Evolutionary conservation across 495 filamentous ascomycete species (phyloP), one percentile per base, ranked within the genome.

Genomic region (Neurospora africana): DNA sequence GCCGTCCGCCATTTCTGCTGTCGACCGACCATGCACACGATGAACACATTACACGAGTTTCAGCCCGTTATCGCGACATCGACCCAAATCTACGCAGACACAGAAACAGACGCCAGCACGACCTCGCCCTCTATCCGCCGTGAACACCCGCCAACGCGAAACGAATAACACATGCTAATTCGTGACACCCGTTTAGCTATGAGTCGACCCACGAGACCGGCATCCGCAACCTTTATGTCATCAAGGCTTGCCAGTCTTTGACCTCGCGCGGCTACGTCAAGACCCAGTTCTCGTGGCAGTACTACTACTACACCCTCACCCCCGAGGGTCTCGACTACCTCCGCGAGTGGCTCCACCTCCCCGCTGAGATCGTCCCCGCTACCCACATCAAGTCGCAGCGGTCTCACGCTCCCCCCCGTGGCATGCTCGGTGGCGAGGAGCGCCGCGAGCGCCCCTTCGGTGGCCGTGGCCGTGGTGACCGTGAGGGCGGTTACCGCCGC

Each of bases 341-440:
- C 83, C 96, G 95, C 78, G 95, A 99, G 88, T 99, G 95, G 95
- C 95, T 98, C 76, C 95, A 99, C 89, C 91, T 98, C 78, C 95
- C 95, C 83, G 95, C 96, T 81, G 95, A 99, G 89, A 97, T 99
- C 83, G 95, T 99, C 78, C 95, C 95, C 72, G 93, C 95, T 76
- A 99, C 95, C 80, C 95, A 99, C 90, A 97, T 99, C 89, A 99
- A 99, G 91, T 93, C 97, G 88, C 94, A 98, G 89, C 93, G 96
- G 85, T 95, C 93, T 76, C 94, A 99, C 84, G 94, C 93, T 83
- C 96, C 96, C 80, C 95, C 95, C 77, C 93, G 95, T 79, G 95
- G 95, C 78, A 98, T 99, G 95, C 89, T 98, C 87, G 93, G 95
- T 81, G 94, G 91, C 83, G 95, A 97, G 82, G 91, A 94, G 78